A percentile compares a stretch with the other conserved stretches of the same genome.
These are phyloP conservation scores for Daldinia decipiens DNA, from an alignment of 495 filamentous ascomycete species.

Conservation along the genomic window DNA sequence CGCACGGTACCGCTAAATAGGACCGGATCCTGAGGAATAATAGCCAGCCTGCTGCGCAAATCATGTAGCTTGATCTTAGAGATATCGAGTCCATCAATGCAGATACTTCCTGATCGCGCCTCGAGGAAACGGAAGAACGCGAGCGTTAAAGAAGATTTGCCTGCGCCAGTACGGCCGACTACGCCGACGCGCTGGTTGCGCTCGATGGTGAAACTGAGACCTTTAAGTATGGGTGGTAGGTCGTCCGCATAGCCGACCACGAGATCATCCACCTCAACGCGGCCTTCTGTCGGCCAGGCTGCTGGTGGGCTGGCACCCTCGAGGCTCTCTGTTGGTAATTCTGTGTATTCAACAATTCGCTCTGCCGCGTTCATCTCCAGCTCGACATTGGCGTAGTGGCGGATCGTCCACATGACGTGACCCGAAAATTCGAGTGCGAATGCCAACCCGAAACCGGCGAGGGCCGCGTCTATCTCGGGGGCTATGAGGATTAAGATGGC, in stretches of 20 bases:
- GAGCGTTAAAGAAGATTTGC: constrained; percentile 85
- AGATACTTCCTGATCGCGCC: constrained; percentile 73
- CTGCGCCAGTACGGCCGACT: constrained; percentile 86
- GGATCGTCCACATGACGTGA: constrained; percentile 68
- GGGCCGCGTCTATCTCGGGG: constrained; percentile 72
- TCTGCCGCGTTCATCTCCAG: constrained; percentile 88
- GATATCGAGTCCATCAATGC: constrained; percentile 80
- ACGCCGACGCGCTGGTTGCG: constrained; percentile 82
- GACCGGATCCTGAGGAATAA: constrained; percentile 88
- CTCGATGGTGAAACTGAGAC: constrained; percentile 74
- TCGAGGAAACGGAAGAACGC: constrained; percentile 87
- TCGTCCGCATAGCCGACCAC: constrained; percentile 81
- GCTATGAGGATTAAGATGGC: constrained; percentile 70
- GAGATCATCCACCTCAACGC: constrained; percentile 76
- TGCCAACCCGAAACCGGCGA: constrained; percentile 81
- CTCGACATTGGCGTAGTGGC: constrained; percentile 72
- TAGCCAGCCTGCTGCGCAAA: constrained; percentile 77
- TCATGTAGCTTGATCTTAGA: constrained; percentile 78
- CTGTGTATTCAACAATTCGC: constrained; percentile 82
- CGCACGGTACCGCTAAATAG: constrained; percentile 88
- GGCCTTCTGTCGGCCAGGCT: constrained; percentile 81
- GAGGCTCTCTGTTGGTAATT: constrained; percentile 74
- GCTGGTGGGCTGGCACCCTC: constrained; percentile 71
- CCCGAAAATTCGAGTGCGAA: constrained; percentile 66
- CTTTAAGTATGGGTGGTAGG: constrained; percentile 79